These are phyloP conservation scores for Chaetomium sp. DNA, from an alignment of 2,329 filamentous ascomycete species.

Conservation along the genomic window DNA sequence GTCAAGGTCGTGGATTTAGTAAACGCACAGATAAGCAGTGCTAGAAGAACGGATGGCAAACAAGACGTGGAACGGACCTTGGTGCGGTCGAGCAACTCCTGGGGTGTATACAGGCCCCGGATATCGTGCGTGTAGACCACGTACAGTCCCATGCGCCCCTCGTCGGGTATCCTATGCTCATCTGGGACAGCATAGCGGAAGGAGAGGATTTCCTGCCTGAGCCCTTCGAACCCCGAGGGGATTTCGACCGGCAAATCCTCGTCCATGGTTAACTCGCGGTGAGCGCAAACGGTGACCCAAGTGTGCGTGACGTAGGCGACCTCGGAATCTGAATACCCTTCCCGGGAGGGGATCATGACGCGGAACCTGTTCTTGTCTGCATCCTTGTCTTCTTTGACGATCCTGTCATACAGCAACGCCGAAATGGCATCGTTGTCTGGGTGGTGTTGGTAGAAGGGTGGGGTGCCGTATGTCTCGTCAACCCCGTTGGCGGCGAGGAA, in stretches of 20 bases:
- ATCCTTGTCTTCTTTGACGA: not conserved
- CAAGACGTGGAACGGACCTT: not conserved
- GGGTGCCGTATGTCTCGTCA: constrained; percentile 11
- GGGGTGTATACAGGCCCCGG: not conserved
- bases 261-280: not conserved
- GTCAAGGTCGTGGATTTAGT: not conserved
- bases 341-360: not conserved
- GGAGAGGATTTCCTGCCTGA: not conserved
- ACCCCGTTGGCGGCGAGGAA: constrained; percentile 12
- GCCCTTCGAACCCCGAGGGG: not conserved
- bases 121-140: not conserved
- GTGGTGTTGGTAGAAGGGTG: constrained; percentile 8
- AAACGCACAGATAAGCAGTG: no score
- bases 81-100: not conserved
- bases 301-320: not conserved
- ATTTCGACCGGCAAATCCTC: not conserved
- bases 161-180: not conserved
- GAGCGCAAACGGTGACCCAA: not conserved
- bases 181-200: not conserved
- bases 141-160: not conserved
- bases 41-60: no score
- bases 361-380: constrained; percentile 7
- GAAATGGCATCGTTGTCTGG: constrained; percentile 12
- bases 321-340: not conserved
- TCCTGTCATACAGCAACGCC: not conserved